Evolutionary conservation across 371 early-diverging fungal species (phyloP).

Genomic region (Coemansia sp.): DNA sequence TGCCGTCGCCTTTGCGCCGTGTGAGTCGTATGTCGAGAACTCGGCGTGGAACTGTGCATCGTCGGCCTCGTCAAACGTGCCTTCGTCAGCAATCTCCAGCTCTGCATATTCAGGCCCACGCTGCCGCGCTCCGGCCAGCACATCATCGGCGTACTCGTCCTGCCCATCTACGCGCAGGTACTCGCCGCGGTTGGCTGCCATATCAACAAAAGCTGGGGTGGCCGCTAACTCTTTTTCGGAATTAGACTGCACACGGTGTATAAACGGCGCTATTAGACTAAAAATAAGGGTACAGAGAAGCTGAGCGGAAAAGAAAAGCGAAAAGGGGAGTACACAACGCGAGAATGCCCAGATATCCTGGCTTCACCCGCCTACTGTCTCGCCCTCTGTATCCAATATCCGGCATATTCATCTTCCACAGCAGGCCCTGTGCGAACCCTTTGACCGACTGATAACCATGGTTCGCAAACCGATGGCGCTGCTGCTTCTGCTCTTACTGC

Average conservation of each 20-base stretch:
- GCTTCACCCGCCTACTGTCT: too few relatives aligned
- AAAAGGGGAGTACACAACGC: too few relatives aligned
- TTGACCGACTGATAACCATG: too few relatives aligned
- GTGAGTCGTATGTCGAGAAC: constrained; percentile 40
- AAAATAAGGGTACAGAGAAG: too few relatives aligned
- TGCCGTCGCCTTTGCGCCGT: constrained; percentile 14
- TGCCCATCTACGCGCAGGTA: constrained; percentile 28
- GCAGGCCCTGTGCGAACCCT: constrained; percentile 3
- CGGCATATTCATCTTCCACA: constrained; percentile 40
- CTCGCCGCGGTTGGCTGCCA: background rate
- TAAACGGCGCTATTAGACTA: too few relatives aligned
- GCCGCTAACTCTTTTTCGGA: too few relatives aligned
- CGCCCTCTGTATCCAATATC: too few relatives aligned
- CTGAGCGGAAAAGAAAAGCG: too few relatives aligned
- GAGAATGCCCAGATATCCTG: too few relatives aligned
- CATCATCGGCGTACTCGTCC: background rate
- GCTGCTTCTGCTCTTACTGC: constrained; percentile 39
- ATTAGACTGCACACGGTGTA: background rate
- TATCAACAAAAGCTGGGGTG: too few relatives aligned
- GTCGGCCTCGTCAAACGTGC: constrained; percentile 39
- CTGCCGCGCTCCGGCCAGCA: background rate
- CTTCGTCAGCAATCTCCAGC: constrained; percentile 25
- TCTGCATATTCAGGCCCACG: constrained; percentile 34
- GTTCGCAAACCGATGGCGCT: constrained; percentile 18
- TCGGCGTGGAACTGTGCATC: constrained; percentile 42